Base-by-base conservation (phyloP, 352 stramenopile species). In the Phytophthora capsici region DNA sequence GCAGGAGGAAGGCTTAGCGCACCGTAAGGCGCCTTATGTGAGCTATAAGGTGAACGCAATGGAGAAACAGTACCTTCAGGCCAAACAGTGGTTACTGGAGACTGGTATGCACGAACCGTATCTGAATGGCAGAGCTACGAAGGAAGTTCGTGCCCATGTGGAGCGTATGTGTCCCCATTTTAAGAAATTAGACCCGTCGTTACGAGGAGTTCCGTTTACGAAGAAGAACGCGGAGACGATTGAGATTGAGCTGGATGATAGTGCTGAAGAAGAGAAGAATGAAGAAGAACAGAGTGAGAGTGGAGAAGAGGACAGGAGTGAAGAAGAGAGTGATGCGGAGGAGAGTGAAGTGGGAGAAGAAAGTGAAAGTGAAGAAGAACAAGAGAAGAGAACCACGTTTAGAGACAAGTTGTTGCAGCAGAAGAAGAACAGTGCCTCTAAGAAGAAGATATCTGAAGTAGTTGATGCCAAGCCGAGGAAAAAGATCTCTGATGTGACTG, bases 11-110 rank as follows among this genome's bases (percentile, higher is more conserved):
- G 66, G 66, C 10, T 45, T 77, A 4, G 54, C 34, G 9, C 63
- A 80, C 23, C 69, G 73, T 16, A 45, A 66, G 37, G 49, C 32
- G n/a, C 55, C 48, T 5, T 78, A 68, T 37, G 62, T 83, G 36
- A 60, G 64, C 17, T 67, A 67, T 44, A 80, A 80, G 36, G 20
- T 83, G 36, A 46, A 59, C 43, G 69, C 61, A 2, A 63, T 80
- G 0, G 71, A 78, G 43, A 80, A 83, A n/a, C 54, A 78, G n/a
- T 83, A 78, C 56, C 68, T 76, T 16, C 40, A 30, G 9, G 71
- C 71, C 12, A 71, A 71, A 26, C 58, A 77, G 46, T 83, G 75
- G 75, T 51, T 83, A 40, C 30, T 69, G 17, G 69, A 78, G 47
- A 78, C 72, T 6, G 71, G 71, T 13, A 69, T 83, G 68, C 55